These are phyloP conservation scores for Termitomyces bulborhizus DNA, from an alignment of 768 basidiomycete species.

Conservation along the genomic window DNA sequence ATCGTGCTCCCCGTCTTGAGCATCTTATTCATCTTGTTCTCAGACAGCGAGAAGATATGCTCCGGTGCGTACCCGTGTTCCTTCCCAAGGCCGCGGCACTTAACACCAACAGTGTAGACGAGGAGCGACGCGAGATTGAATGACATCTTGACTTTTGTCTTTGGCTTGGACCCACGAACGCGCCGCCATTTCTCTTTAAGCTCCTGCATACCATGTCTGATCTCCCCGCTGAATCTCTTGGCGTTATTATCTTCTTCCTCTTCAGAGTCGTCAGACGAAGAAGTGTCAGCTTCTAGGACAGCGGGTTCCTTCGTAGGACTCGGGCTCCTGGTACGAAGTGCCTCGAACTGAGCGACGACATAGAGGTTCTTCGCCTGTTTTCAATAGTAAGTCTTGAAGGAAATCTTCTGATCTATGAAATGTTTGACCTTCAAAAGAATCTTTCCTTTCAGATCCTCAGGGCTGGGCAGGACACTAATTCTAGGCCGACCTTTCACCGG, in stretches of 20 bases:
- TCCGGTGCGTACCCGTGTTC: conserved; percentile 80
- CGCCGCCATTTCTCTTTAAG: conserved; percentile 21
- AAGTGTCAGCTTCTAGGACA: conserved; percentile 19
- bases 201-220: conserved; percentile 16
- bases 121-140: conserved; percentile 64
- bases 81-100: conserved; percentile 86
- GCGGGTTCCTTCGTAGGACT: conserved; percentile 13
- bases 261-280: conserved; percentile 15
- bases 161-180: conserved; percentile 27
- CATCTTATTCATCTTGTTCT: conserved; percentile 72
- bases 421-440: conserved; percentile 75
- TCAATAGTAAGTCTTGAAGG: background rate
- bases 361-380: conserved; percentile 68
- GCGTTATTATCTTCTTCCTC: conserved; percentile 15
- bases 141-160: conserved; percentile 62
- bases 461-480: conserved; percentile 69
- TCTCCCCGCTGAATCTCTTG: conserved; percentile 4
- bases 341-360: conserved; percentile 49
- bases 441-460: conserved; percentile 70
- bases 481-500: conserved; percentile 37
- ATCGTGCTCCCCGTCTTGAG: conserved; percentile 50
- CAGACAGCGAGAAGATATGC: conserved; percentile 91
- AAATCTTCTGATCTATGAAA: background rate
- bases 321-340: conserved; percentile 30
- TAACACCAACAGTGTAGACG: conserved; percentile 94